Evolutionary conservation across 176 grass and related monocot genomes (phyloP).

Genomic region (Urochloa ruziziensis): DNA sequence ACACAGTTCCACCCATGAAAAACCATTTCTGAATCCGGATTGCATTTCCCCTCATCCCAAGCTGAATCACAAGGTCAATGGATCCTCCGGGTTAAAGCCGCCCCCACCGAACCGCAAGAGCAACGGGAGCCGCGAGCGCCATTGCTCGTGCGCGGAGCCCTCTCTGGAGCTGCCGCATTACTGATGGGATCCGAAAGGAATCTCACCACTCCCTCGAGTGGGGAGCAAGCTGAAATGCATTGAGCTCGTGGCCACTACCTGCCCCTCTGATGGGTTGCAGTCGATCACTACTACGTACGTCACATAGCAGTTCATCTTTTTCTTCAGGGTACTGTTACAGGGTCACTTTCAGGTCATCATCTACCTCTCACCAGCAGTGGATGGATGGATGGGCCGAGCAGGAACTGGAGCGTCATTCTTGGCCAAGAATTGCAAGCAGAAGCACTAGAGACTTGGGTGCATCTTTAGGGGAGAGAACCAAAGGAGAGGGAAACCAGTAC

Average conservation of each 20-base stretch:
- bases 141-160: not conserved
- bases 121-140: not conserved
- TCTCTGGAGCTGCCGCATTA: not conserved
- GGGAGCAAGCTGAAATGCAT: conserved; percentile 54
- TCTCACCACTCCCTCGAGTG: conserved; percentile 43
- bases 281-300: conserved; percentile 37
- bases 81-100: not conserved
- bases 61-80: conserved; percentile 36
- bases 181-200: conserved; percentile 27
- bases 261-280: conserved; percentile 24
- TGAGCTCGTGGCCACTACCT: conserved; percentile 42
- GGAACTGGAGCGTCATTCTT: conserved; percentile 31
- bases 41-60: conserved; percentile 12
- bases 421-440: conserved; percentile 27
- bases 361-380: conserved; percentile 27
- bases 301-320: conserved; percentile 31
- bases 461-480: not conserved
- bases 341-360: conserved; percentile 26
- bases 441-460: not conserved
- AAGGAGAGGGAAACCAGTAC: conserved; percentile 3
- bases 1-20: conserved; percentile 28
- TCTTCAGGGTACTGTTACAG: conserved; percentile 32
- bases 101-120: not conserved
- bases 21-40: not conserved
- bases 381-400: conserved; percentile 31